Evolutionary conservation across 1,284 basidiomycete genomes (phyloP), one percentile per base, ranked within the genome.

Genomic region (Rugosomyces carneus): DNA sequence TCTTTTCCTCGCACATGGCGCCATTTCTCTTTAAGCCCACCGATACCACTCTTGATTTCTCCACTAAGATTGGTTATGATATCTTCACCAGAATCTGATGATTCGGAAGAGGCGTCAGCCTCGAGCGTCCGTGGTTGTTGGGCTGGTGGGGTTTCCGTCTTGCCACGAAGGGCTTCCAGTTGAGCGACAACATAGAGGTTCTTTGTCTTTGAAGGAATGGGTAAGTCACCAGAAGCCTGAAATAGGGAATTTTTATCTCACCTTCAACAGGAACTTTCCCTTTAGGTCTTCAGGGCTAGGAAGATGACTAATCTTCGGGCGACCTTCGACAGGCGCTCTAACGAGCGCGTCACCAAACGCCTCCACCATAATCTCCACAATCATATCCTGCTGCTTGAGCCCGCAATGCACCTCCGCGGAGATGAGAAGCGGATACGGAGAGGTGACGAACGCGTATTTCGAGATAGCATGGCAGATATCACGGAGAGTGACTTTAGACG

Each of bases 361-460:
- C 40, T 84, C 78, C n/a, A 67, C 70, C 74, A 98, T 81, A 55
- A 95, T 92, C 1, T 68, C 60, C 0, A 83, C 93, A 13, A 98
- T 76, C 60, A 77, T 76, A 35, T 87, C 88, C 64, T 98, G 95
- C 60, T 95, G 91, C 10, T 73, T 66, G 1, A 92, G 54, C 0
- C 80, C 76, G 63, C 91, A 95, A 59, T 97, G 94, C 2, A 96
- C 80, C 67, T 99, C 95, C 13, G 94, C 87, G 18, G 91, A 95
- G 50, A 99, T 84, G 61, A 98, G 87, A 59, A 99, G 75, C 0
- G 95, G 95, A 60, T 93, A 97, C 0, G 91, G 89, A 1, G 92
- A 95, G 0, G 88, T 78, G 35, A 92, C 84, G 59, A 99, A 98
- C 0, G 90, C 94, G 58, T 98, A 98, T 62, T 93, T 90, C 23